These are phyloP conservation scores for Noccaea bulbosa DNA, from an alignment of 345 rosid genomes.

Conservation along the genomic window DNA sequence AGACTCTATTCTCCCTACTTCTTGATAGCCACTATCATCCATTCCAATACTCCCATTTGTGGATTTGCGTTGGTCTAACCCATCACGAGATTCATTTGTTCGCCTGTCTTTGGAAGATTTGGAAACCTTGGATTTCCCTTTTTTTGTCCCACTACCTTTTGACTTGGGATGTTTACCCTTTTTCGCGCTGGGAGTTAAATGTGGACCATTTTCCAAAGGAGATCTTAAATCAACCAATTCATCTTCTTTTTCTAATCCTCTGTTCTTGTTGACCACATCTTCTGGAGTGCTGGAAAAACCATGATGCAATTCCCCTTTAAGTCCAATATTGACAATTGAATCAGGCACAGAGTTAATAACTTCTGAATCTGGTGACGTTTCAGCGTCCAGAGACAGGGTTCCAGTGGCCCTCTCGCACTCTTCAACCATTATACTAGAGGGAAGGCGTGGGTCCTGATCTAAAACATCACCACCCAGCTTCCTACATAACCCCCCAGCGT, in stretches of 20 bases:
- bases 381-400: constrained; percentile 60
- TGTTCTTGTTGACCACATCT: constrained; percentile 41
- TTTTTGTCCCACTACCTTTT: constrained; percentile 54
- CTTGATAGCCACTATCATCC: constrained; percentile 47
- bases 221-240: constrained; percentile 37
- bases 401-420: constrained; percentile 48
- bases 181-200: constrained; percentile 38
- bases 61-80: constrained; percentile 46
- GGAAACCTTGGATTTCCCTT: constrained; percentile 55
- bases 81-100: constrained; percentile 46
- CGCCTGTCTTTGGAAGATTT: constrained; percentile 50
- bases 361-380: constrained; percentile 99
- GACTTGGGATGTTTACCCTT: constrained; percentile 53
- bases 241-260: constrained; percentile 59
- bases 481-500: constrained; percentile 41
- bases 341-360: constrained; percentile 80
- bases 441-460: constrained; percentile 41
- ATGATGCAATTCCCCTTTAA: constrained; percentile 48
- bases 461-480: constrained; percentile 53
- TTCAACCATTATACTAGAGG: constrained; percentile 49
- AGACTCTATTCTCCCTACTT: constrained; percentile 36
- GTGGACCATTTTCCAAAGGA: constrained; percentile 44
- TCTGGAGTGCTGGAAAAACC: constrained; percentile 49
- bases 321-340: constrained; percentile 48
- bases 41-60: constrained; percentile 45